A percentile compares a stretch with the other conserved stretches of the same genome.
phyloP scores from a whole-genome alignment of 2,329 filamentous ascomycete species.

The Epichloe aotearoae region DNA sequence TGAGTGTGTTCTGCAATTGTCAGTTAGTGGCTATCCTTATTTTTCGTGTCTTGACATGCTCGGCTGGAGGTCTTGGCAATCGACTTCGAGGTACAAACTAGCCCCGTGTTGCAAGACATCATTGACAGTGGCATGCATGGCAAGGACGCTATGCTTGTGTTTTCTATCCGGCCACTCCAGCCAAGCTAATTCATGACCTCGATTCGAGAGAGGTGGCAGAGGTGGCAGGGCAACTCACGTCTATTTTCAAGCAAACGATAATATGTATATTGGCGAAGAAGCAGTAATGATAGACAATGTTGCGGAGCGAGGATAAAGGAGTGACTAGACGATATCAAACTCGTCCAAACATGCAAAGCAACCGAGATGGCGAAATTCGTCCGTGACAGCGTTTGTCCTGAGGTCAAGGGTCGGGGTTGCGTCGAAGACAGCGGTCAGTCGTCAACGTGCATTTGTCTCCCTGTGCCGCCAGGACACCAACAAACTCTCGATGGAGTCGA shows the following conservation, averaged over 20 bases:
- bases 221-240: slow-evolving; percentile 9
- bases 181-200: background rate
- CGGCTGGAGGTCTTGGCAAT: background rate
- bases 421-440: slow-evolving; percentile 16
- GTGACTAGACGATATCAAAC: slow-evolving; percentile 30
- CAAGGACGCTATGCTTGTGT: background rate
- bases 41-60: background rate
- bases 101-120: background rate
- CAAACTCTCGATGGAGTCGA: slow-evolving; percentile 8
- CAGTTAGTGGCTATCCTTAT: slow-evolving; percentile 6
- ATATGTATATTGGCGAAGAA: slow-evolving; percentile 7
- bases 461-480: slow-evolving; percentile 16
- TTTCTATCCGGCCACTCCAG: background rate
- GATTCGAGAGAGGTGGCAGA: background rate
- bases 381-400: slow-evolving; percentile 11
- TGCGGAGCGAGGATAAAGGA: slow-evolving; percentile 22
- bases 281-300: background rate
- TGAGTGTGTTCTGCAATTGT: slow-evolving; percentile 26
- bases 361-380: slow-evolving; percentile 15
- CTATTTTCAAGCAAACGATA: slow-evolving; percentile 5
- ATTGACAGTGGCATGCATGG: background rate
- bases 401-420: slow-evolving; percentile 4
- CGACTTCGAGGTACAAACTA: background rate
- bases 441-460: slow-evolving; percentile 20
- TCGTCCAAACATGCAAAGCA: slow-evolving; percentile 12